phyloP scores from a whole-genome alignment of 768 basidiomycete genomes.

The Lactarius trivialis region DNA sequence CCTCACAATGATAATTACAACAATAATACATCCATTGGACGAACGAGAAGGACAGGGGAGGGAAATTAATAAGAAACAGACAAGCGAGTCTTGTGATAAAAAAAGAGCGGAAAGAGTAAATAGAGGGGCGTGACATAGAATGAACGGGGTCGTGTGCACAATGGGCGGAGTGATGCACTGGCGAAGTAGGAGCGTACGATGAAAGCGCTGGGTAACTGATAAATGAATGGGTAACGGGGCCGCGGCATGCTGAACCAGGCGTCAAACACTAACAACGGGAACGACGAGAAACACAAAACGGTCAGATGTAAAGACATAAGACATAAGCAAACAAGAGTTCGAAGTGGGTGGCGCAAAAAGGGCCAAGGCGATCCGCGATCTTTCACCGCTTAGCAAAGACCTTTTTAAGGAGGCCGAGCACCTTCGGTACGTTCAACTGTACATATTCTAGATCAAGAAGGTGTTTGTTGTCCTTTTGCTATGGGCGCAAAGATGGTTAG shows the following conservation, averaged over 20 bases:
- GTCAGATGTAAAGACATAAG: constrained; percentile 14
- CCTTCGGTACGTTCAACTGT: constrained; percentile 93
- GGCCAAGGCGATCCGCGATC: neutral
- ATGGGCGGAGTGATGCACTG: neutral
- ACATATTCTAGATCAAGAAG: constrained; percentile 96
- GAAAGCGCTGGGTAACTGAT: constrained; percentile 21
- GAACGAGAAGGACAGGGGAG: constrained; percentile 15
- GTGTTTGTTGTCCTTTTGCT: constrained; percentile 99
- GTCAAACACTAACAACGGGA: constrained; percentile 8
- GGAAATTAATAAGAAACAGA: constrained; percentile 4
- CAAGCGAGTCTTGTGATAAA: constrained; percentile 10
- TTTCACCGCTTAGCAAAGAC: constrained; percentile 84
- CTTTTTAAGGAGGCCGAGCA: constrained; percentile 86
- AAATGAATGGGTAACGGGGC: constrained; percentile 19
- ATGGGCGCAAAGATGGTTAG: constrained; percentile 17
- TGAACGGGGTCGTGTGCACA: constrained; percentile 9
- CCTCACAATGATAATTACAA: constrained; percentile 22
- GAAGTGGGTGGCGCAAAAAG: constrained; percentile 10
- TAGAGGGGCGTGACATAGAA: constrained; percentile 4
- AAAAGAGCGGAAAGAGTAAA: neutral
- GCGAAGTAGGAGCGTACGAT: constrained; percentile 10
- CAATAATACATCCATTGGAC: constrained; percentile 24
- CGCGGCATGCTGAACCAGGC: constrained; percentile 1
- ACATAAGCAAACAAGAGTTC: constrained; percentile 2
- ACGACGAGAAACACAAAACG: constrained; percentile 3